A percentile compares a stretch with the other conserved stretches of the same genome.
phyloP scores from a whole-genome alignment of 805 yeast species.

The Candida methanosorbosa region DNA sequence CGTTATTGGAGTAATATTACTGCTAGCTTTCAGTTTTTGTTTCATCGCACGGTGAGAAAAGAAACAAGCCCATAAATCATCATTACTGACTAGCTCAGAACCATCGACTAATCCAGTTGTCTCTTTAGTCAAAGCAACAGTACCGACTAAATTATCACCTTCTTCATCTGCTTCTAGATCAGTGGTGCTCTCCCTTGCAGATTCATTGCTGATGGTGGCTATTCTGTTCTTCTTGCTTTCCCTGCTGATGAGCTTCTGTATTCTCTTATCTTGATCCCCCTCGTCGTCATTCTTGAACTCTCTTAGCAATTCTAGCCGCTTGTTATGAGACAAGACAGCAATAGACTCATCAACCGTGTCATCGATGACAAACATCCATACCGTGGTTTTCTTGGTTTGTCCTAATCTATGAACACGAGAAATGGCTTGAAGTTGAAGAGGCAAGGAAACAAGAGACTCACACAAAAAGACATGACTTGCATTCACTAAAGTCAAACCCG shows the following conservation, averaged over 20 bases:
- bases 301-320: constrained; percentile 37
- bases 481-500: constrained; percentile 85
- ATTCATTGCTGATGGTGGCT: no score
- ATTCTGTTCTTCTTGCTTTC: no score
- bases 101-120: constrained; percentile 43
- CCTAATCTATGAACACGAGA: constrained; percentile 92
- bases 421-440: constrained; percentile 85
- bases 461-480: constrained; percentile 89
- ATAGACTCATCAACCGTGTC: constrained; percentile 88
- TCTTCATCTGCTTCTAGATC: constrained; percentile 4
- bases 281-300: constrained; percentile 15
- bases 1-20: no score
- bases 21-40: no score
- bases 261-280: background rate
- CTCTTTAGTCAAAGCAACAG: constrained; percentile 45
- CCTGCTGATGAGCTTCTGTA: background rate
- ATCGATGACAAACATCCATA: constrained; percentile 85
- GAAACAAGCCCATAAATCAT: constrained; percentile 57
- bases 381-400: constrained; percentile 69
- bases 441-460: constrained; percentile 85
- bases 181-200: constrained; percentile 11
- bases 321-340: constrained; percentile 55
- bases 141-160: constrained; percentile 34
- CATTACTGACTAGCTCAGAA: constrained; percentile 52
- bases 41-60: no score